Evolutionary conservation across 345 rosid genomes (phyloP), one percentile per base, ranked within the genome.

Genomic region (Rhodomyrtus tomentosa): DNA sequence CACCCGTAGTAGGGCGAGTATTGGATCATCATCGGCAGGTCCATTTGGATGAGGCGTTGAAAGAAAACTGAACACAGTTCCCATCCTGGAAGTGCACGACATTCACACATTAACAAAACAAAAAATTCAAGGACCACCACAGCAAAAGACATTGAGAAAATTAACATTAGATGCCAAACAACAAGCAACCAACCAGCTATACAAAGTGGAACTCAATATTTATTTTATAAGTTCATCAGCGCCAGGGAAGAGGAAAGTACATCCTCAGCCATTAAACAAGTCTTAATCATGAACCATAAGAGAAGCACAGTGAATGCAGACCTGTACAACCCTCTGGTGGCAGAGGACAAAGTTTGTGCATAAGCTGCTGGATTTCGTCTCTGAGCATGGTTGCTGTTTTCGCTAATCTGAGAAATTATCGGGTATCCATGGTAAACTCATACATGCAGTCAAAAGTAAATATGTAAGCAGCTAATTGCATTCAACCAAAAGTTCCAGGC

Each of bases 271-370:
- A 68, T 68, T 68, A 68, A 68, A 20, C 36, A 36, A 68, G 24
- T 68, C 76, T 18, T 68, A 36, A 68, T 3, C 45, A 2, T 68
- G 45, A 68, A 36, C 45, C 79, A 68, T 36, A 36, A 40, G 13
- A 18, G 4, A 36, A 68, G 38, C 25, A 36, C 79, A 68, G 40
- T 68, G 79, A 68, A 68, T 9, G 45, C 79, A 32, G 25, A 87
- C 99, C 99, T 96, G 92, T 88, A 92, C 27, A 96, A 94, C 80
- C 96, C 96, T 93, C 97, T 92, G 18, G 93, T 92, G 81, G 92
- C 98, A 81, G 93, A 91, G 87, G 89, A 91, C 89, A 96, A 84
- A 89, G 89, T 83, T 85, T 91, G 93, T 2, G 90, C 88, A 88
- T 94, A 93, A 48, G 89, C 89, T 83, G 98, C 98, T 84, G 98